phyloP scores from a whole-genome alignment of 805 yeast species.

The Starmerella geochares region DNA sequence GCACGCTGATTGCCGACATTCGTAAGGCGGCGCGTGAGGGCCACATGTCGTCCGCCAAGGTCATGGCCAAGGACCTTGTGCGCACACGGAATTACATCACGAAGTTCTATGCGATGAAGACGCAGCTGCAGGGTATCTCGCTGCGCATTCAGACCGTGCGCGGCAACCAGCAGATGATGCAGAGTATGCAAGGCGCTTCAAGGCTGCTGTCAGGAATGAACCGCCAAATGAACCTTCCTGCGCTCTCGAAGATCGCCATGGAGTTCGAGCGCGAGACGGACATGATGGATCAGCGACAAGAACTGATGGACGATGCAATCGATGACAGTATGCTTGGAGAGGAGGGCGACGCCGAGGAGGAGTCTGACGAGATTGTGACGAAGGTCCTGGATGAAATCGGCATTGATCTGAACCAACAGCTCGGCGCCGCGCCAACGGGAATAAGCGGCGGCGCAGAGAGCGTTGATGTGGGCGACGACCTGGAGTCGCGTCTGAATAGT shows the following conservation, averaged over 20 bases:
- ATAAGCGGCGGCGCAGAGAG: conserved; percentile 33
- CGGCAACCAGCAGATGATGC: conserved; percentile 89
- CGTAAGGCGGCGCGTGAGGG: conserved; percentile 86
- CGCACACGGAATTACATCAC: conserved; percentile 73
- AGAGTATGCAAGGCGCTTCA: conserved; percentile 90
- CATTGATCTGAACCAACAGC: conserved; percentile 55
- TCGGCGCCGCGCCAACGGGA: conserved; percentile 41
- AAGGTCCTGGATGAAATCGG: conserved; percentile 95
- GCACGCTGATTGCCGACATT: conserved; percentile 72
- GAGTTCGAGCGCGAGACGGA: conserved; percentile 92
- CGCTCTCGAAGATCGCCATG: conserved; percentile 78
- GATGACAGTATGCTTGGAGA: conserved; percentile 95
- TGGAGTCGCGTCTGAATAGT: conserved; percentile 80
- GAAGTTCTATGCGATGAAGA: conserved; percentile 86
- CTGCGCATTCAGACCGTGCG: conserved; percentile 85
- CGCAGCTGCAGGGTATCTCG: conserved; percentile 90
- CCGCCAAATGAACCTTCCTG: conserved; percentile 80
- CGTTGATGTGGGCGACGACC: conserved; percentile 57
- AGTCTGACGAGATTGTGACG: conserved; percentile 80
- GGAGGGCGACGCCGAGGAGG: conserved; percentile 56
- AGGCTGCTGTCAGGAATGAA: conserved; percentile 77
- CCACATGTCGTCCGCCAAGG: conserved; percentile 78
- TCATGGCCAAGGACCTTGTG: conserved; percentile 90
- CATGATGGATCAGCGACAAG: conserved; percentile 96
- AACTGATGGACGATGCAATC: conserved; percentile 95